phyloP scores from a whole-genome alignment of 179 eudicot genomes.

The Nepenthes alata region DNA sequence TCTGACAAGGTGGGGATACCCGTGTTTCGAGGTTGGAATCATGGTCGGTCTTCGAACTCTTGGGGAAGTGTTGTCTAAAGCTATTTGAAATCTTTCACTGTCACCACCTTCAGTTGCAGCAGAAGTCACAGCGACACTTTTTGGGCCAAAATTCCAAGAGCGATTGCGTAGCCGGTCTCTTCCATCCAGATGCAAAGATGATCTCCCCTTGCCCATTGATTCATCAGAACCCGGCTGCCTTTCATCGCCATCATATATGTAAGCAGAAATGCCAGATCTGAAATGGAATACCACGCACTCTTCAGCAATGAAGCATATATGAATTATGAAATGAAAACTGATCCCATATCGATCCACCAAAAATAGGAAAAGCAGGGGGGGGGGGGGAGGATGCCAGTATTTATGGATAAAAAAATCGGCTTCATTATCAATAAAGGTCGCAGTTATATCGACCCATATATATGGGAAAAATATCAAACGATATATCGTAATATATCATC shows the following conservation, averaged over 20 bases:
- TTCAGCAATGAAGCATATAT: background rate
- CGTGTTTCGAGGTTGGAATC: slow-evolving; percentile 21
- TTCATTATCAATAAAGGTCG: too few relatives aligned
- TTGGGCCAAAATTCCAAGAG: slow-evolving; percentile 15
- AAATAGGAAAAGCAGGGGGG: background rate
- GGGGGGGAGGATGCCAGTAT: background rate
- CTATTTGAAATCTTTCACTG: slow-evolving; percentile 5
- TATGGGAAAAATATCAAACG: too few relatives aligned
- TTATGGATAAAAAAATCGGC: too few relatives aligned
- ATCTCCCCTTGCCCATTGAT: slow-evolving; percentile 21
- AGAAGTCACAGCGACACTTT: slow-evolving; percentile 20
- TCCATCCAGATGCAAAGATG: slow-evolving; percentile 9
- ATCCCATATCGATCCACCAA: background rate
- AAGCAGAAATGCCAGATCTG: slow-evolving; percentile 22
- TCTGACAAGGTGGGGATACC: slow-evolving; percentile 17
- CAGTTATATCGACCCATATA: too few relatives aligned
- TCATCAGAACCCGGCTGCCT: slow-evolving; percentile 24
- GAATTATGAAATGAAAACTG: background rate
- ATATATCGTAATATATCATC: too few relatives aligned
- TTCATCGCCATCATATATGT: slow-evolving; percentile 18
- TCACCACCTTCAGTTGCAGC: slow-evolving; percentile 13
- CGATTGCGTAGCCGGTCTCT: slow-evolving; percentile 19
- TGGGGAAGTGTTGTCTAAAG: slow-evolving; percentile 14
- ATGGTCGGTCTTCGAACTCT: slow-evolving; percentile 21
- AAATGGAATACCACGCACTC: background rate